phyloP scores from a whole-genome alignment of 176 grass and related monocot genomes.

The Musa beccarii region DNA sequence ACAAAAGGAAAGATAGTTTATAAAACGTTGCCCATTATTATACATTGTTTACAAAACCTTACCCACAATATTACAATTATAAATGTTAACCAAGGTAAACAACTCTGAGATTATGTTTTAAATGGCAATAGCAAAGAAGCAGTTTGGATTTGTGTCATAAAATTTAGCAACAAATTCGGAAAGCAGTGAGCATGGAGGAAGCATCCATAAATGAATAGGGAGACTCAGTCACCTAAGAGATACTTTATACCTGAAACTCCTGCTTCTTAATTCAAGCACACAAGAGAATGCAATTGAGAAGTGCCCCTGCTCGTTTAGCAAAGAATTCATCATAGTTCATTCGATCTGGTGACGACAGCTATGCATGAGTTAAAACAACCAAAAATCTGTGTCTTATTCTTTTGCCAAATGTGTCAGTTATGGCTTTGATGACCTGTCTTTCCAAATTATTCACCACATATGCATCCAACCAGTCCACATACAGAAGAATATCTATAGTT shows the following conservation, averaged over 20 bases:
- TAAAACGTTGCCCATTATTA: too few relatives aligned
- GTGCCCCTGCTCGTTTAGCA: slow-evolving; percentile 57
- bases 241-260: slow-evolving; percentile 53
- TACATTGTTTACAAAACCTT: too few relatives aligned
- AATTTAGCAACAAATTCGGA: too few relatives aligned
- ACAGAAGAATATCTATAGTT: slow-evolving; percentile 90
- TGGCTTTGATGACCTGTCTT: slow-evolving; percentile 63
- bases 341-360: slow-evolving; percentile 86
- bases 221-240: background rate
- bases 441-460: slow-evolving; percentile 85
- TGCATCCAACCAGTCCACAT: slow-evolving; percentile 81
- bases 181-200: background rate
- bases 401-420: slow-evolving; percentile 83
- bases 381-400: slow-evolving; percentile 68
- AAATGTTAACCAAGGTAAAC: too few relatives aligned
- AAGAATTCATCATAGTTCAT: slow-evolving; percentile 84
- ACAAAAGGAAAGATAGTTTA: too few relatives aligned
- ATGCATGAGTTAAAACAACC: slow-evolving; percentile 86
- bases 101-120: too few relatives aligned
- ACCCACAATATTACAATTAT: too few relatives aligned
- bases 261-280: slow-evolving; percentile 60
- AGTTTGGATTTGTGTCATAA: background rate
- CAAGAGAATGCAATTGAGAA: slow-evolving; percentile 47
- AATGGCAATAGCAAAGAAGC: too few relatives aligned
- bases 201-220: background rate